Conservation (phyloP, 177 flowering plant genomes). For the Vitis hybrid region DNA sequence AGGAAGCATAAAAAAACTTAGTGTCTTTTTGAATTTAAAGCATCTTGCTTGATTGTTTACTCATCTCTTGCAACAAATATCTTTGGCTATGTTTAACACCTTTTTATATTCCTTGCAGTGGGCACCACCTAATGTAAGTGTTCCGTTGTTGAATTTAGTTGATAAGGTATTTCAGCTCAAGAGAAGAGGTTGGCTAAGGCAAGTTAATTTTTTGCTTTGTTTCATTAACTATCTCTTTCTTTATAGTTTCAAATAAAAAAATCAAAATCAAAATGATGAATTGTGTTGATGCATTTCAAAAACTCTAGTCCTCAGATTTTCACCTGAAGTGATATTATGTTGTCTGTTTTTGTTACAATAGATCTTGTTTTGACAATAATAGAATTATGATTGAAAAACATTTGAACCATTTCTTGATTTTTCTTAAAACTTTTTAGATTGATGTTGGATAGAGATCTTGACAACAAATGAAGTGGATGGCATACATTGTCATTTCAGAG, state of each 20-base stretch:
- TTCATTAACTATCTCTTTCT: not conserved
- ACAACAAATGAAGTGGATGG: too few relatives aligned
- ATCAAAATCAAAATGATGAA: not conserved
- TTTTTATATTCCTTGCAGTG: constrained; percentile 60
- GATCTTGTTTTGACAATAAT: not conserved
- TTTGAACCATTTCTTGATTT: too few relatives aligned
- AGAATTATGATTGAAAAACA: too few relatives aligned
- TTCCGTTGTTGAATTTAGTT: constrained; percentile 87
- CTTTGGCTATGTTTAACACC: not conserved
- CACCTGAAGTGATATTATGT: not conserved
- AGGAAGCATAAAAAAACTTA: too few relatives aligned
- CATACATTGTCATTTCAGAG: too few relatives aligned
- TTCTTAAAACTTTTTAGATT: too few relatives aligned
- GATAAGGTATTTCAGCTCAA: constrained; percentile 95
- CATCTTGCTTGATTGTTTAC: not conserved
- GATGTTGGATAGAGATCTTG: too few relatives aligned
- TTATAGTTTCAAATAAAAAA: too few relatives aligned
- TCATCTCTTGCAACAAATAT: not conserved
- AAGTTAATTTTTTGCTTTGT: constrained; percentile 16
- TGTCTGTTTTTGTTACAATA: not conserved
- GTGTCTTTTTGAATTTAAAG: too few relatives aligned
- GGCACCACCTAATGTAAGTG: constrained; percentile 92
- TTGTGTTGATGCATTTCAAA: constrained; percentile 1
- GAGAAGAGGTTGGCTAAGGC: constrained; percentile 99
- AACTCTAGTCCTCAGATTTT: not conserved